phyloP scores from a whole-genome alignment of 441 rosid genomes.

The Populus trichocarpa region DNA sequence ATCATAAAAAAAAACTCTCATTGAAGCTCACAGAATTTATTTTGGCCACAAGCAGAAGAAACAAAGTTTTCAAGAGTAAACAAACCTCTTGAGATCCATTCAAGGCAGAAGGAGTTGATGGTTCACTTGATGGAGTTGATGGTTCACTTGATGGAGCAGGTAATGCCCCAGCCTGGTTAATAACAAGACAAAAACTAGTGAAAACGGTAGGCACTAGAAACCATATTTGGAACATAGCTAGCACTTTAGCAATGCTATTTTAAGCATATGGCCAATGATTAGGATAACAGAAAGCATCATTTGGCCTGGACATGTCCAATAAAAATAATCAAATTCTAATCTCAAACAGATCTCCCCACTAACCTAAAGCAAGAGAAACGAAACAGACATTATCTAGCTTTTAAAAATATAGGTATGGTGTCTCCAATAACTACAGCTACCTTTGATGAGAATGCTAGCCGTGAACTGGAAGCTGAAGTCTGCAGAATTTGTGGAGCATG shows the following conservation, averaged over 20 bases:
- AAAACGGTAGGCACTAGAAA: background rate
- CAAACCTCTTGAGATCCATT: slow-evolving; percentile 51
- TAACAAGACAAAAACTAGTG: slow-evolving; percentile 14
- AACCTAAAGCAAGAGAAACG: background rate
- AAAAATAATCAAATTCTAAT: background rate
- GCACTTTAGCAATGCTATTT: background rate
- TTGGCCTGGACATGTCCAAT: background rate
- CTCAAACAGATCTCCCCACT: background rate
- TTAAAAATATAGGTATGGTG: background rate
- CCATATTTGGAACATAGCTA: slow-evolving; percentile 5
- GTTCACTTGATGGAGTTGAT: slow-evolving; percentile 28
- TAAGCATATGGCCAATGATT: background rate
- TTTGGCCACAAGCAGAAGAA: background rate
- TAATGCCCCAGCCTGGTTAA: slow-evolving; percentile 45
- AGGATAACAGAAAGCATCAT: background rate
- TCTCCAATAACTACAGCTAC: slow-evolving; percentile 25
- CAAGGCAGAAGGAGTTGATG: slow-evolving; percentile 36
- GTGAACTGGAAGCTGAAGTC: slow-evolving; percentile 56
- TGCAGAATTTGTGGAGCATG: slow-evolving; percentile 29
- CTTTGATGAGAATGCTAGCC: slow-evolving; percentile 49
- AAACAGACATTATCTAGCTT: background rate
- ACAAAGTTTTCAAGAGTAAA: slow-evolving; percentile 9
- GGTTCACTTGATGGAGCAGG: slow-evolving; percentile 48
- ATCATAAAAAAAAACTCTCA: background rate
- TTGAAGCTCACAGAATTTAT: background rate